These are phyloP conservation scores for barley (Hordeum vulgare) DNA, from an alignment of 176 grass and related monocot species.

Conservation along the genomic window DNA sequence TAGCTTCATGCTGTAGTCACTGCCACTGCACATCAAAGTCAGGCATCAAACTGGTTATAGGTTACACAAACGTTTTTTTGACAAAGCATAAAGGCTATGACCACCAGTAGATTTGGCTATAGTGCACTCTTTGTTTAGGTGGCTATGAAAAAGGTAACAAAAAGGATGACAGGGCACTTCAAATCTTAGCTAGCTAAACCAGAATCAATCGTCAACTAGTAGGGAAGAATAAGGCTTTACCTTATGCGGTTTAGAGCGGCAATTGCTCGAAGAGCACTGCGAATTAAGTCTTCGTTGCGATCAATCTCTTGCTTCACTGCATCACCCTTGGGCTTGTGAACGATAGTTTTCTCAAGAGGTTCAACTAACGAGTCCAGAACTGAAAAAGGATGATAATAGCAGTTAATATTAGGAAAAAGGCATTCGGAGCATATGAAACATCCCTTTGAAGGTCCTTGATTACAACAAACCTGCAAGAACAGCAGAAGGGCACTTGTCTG, in stretches of 20 bases:
- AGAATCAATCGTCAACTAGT: neutral
- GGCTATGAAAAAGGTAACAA: neutral
- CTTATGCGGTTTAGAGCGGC: constrained; percentile 76
- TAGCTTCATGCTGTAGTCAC: constrained; percentile 79
- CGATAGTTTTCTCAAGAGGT: constrained; percentile 84
- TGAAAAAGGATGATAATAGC: constrained; percentile 13
- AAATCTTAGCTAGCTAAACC: neutral
- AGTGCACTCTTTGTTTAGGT: neutral
- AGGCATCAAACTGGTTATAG: neutral
- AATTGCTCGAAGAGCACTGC: constrained; percentile 86
- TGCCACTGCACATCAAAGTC: constrained; percentile 47
- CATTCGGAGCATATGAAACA: neutral
- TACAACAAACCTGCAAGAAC: constrained; percentile 71
- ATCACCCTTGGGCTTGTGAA: constrained; percentile 82
- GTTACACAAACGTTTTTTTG: neutral
- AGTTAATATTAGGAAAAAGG: neutral
- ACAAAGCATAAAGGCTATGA: neutral
- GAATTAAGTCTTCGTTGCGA: constrained; percentile 94
- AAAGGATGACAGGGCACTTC: neutral
- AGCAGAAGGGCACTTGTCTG: constrained; percentile 92
- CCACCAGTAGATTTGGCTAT: neutral
- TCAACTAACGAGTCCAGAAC: constrained; percentile 88
- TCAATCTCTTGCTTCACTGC: constrained; percentile 96
- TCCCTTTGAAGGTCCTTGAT: neutral
- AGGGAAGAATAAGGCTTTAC: constrained; percentile 15